Evolutionary conservation across 1,284 basidiomycete species (phyloP).

Genomic region (Athelia psychrophila): DNA sequence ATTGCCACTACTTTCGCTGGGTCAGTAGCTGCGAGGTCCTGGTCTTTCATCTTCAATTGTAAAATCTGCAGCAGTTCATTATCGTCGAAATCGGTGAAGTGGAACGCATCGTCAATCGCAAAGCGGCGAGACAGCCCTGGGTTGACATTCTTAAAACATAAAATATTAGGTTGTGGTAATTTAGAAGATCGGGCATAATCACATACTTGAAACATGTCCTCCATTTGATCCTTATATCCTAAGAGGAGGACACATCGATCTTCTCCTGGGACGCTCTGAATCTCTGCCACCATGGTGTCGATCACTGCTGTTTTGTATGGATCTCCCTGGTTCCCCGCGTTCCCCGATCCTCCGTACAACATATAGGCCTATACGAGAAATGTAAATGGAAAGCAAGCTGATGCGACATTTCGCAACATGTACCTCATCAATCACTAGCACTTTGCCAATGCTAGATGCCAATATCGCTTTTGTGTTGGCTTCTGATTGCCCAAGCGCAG

Average conservation of each 20-base stretch:
- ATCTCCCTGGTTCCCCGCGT: slow-evolving; percentile 31
- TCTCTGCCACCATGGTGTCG: slow-evolving; percentile 70
- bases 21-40: slow-evolving; percentile 54
- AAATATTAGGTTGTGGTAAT: neutral
- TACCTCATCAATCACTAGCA: slow-evolving; percentile 68
- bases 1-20: slow-evolving; percentile 54
- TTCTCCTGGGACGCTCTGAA: slow-evolving; percentile 64
- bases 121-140: slow-evolving; percentile 63
- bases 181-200: neutral
- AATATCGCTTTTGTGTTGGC: slow-evolving; percentile 61
- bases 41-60: slow-evolving; percentile 50
- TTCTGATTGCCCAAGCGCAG: slow-evolving; percentile 54
- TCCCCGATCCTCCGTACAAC: slow-evolving; percentile 45
- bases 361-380: slow-evolving; percentile 53
- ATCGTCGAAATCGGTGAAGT: slow-evolving; percentile 62
- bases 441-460: slow-evolving; percentile 54
- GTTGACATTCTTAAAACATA: slow-evolving; percentile 56
- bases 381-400: neutral
- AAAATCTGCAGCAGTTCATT: slow-evolving; percentile 49
- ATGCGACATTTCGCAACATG: slow-evolving; percentile 1
- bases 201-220: slow-evolving; percentile 66
- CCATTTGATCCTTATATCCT: slow-evolving; percentile 63
- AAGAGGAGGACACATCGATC: slow-evolving; percentile 65
- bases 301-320: slow-evolving; percentile 63
- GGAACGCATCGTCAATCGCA: slow-evolving; percentile 62